phyloP scores from a whole-genome alignment of 345 rosid genomes.

The Salix arbutifolia region DNA sequence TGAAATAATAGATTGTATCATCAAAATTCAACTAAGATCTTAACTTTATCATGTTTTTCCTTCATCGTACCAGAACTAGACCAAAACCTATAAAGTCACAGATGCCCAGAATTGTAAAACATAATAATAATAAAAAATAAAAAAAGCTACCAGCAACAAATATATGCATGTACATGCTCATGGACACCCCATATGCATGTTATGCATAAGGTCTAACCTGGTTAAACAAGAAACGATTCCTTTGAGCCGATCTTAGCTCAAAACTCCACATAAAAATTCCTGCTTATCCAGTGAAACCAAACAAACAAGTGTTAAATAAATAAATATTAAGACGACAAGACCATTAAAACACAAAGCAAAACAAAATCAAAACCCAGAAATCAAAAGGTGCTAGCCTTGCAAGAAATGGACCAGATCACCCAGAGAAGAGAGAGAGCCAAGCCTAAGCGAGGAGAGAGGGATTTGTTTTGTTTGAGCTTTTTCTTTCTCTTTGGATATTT shows the following conservation, averaged over 20 bases:
- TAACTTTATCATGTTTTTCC: not conserved
- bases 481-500: not conserved
- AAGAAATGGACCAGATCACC: conserved; percentile 37
- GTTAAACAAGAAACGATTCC: conserved; percentile 6
- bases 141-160: not conserved
- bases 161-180: not conserved
- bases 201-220: conserved; percentile 4
- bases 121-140: too few species aligned
- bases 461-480: not conserved
- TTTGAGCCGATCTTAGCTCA: conserved; percentile 29
- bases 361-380: not conserved
- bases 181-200: not conserved
- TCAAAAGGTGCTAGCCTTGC: conserved; percentile 30
- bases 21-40: not conserved
- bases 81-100: not conserved
- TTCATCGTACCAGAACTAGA: too few species aligned
- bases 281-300: conserved; percentile 13
- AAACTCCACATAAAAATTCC: conserved; percentile 23
- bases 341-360: not conserved
- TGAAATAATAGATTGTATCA: not conserved
- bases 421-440: conserved; percentile 4
- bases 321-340: not conserved
- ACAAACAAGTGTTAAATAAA: not conserved
- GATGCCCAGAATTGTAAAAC: not conserved
- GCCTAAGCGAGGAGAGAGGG: conserved; percentile 4